Evolutionary conservation across 805 yeast species (phyloP).

Genomic region (Kodamaea restingae): DNA sequence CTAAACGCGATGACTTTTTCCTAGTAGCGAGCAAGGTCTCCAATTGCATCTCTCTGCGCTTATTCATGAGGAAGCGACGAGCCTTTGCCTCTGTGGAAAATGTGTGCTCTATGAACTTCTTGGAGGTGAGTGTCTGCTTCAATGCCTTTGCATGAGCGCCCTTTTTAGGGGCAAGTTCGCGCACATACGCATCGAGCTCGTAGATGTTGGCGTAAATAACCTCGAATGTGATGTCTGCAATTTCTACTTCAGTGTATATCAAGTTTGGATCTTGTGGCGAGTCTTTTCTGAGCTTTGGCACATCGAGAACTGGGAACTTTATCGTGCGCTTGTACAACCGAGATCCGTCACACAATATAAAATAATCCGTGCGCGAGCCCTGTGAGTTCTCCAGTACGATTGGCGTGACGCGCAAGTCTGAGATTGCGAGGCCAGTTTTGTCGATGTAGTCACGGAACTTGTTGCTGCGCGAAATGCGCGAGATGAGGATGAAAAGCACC

Average conservation of each 20-base stretch:
- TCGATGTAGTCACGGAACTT: slow-evolving; percentile 48
- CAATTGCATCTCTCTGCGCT: slow-evolving; percentile 62
- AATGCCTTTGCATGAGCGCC: slow-evolving; percentile 26
- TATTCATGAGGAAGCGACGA: slow-evolving; percentile 49
- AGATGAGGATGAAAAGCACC: slow-evolving; percentile 42
- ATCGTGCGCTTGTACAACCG: slow-evolving; percentile 44
- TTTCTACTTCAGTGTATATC: slow-evolving; percentile 27
- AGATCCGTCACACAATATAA: slow-evolving; percentile 45
- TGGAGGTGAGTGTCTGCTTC: slow-evolving; percentile 14
- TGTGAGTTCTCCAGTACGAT: slow-evolving; percentile 1
- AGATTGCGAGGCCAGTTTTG: slow-evolving; percentile 24
- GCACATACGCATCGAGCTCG: slow-evolving; percentile 23
- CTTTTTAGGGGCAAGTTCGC: slow-evolving; percentile 16
- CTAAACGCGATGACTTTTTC: slow-evolving; percentile 70
- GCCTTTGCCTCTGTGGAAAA: slow-evolving; percentile 46
- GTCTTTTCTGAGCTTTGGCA: slow-evolving; percentile 34
- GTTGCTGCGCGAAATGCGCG: slow-evolving; percentile 40
- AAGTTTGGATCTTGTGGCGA: slow-evolving; percentile 32
- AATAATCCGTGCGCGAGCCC: slow-evolving; percentile 21
- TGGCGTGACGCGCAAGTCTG: slow-evolving; percentile 19
- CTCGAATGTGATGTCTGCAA: slow-evolving; percentile 28
- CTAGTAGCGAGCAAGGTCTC: slow-evolving; percentile 60
- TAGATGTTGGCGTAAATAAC: slow-evolving; percentile 28
- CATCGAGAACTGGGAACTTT: slow-evolving; percentile 21
- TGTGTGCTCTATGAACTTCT: slow-evolving; percentile 19